These are phyloP conservation scores for Conticribra weissflogii DNA, from an alignment of 108 stramenopile species.

Conservation along the genomic window DNA sequence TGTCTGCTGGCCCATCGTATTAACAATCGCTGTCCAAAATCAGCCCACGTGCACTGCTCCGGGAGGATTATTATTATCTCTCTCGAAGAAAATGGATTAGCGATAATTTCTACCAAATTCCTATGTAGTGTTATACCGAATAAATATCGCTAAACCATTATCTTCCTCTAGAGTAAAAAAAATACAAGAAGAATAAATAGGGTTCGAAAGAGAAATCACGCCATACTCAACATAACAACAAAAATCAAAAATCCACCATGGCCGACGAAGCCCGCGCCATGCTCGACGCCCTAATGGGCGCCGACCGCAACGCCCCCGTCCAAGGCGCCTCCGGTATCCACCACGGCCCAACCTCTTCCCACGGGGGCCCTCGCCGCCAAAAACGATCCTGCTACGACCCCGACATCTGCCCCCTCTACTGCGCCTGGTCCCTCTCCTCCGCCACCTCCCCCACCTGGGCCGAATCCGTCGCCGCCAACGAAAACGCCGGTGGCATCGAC, in stretches of 20 bases:
- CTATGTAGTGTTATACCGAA: too few species aligned
- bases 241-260: slow-evolving; percentile 30
- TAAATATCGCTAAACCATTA: too few species aligned
- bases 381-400: slow-evolving; percentile 82
- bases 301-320: slow-evolving; percentile 78
- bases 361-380: slow-evolving; percentile 26
- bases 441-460: slow-evolving; percentile 43
- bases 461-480: slow-evolving; percentile 46
- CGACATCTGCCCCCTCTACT: slow-evolving; percentile 85
- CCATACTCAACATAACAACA: not conserved
- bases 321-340: slow-evolving; percentile 41
- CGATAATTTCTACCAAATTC: too few species aligned
- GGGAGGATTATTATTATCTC: too few species aligned
- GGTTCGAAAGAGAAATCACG: not conserved
- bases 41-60: too few species aligned
- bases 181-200: too few species aligned
- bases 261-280: slow-evolving; percentile 78
- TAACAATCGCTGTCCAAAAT: too few species aligned
- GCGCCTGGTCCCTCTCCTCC: slow-evolving; percentile 67
- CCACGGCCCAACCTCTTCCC: slow-evolving; percentile 17
- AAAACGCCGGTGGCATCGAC: slow-evolving; percentile 65
- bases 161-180: too few species aligned
- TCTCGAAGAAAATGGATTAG: too few species aligned
- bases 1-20: too few species aligned
- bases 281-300: slow-evolving; percentile 89